Evolutionary conservation across 345 rosid species (phyloP).

Genomic region (Populus pruinosa): DNA sequence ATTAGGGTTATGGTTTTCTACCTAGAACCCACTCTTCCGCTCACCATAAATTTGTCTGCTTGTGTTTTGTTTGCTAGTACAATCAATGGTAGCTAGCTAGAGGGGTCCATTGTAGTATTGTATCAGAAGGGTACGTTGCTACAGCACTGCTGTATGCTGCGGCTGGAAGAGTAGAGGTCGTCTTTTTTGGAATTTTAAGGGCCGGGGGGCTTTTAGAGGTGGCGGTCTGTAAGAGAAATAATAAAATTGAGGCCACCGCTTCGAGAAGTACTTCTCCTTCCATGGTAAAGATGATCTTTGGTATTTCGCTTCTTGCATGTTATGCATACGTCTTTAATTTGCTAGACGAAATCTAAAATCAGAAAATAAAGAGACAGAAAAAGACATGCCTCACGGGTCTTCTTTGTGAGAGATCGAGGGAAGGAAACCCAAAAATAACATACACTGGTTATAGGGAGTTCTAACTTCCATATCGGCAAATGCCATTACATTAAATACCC

Average conservation of each 20-base stretch:
- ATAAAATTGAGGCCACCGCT: no score
- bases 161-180: background rate
- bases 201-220: background rate
- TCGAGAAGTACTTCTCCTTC: background rate
- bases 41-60: slow-evolving; percentile 24
- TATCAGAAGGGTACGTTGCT: background rate
- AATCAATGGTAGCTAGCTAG: background rate
- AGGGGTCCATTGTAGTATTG: slow-evolving; percentile 20
- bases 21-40: slow-evolving; percentile 15
- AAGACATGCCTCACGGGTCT: background rate
- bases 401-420: background rate
- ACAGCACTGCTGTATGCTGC: slow-evolving; percentile 3
- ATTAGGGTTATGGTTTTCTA: background rate
- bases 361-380: background rate
- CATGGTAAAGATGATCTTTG: background rate
- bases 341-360: no score
- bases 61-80: slow-evolving; percentile 24
- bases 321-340: no score
- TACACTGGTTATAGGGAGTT: background rate
- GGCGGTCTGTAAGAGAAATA: no score
- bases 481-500: no score
- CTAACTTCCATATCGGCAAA: no score
- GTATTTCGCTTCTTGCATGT: background rate
- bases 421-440: background rate
- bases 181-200: background rate